Evolutionary conservation across 768 basidiomycete genomes (phyloP).

Genomic region (Boletus sp.): DNA sequence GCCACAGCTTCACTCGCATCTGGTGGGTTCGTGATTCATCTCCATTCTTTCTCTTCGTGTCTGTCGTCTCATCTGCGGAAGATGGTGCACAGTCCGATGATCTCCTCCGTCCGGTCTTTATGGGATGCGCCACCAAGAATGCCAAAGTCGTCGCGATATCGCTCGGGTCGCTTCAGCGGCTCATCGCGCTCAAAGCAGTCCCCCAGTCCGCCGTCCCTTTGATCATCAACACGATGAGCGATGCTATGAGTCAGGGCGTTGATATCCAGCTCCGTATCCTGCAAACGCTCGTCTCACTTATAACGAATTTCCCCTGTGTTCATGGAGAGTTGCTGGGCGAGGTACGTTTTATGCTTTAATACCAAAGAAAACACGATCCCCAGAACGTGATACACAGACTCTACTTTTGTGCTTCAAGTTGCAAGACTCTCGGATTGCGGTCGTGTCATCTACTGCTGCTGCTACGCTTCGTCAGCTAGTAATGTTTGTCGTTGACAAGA

Average conservation of each 20-base stretch:
- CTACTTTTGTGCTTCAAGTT: constrained; percentile 92
- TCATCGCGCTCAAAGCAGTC: constrained; percentile 84
- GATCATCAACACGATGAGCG: constrained; percentile 80
- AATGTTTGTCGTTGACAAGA: constrained; percentile 97
- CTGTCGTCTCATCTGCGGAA: constrained; percentile 28
- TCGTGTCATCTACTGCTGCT: constrained; percentile 95
- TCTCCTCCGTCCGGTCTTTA: constrained; percentile 82
- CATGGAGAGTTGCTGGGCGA: constrained; percentile 79
- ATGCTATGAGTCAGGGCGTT: constrained; percentile 89
- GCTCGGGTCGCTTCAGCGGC: constrained; percentile 84
- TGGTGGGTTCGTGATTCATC: constrained; percentile 45
- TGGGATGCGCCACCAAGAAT: constrained; percentile 91
- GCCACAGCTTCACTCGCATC: constrained; percentile 68
- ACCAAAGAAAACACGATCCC: background rate
- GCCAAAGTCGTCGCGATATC: constrained; percentile 93
- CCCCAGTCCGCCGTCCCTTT: constrained; percentile 73
- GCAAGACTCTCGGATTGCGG: constrained; percentile 92
- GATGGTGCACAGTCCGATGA: constrained; percentile 79
- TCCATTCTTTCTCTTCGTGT: background rate
- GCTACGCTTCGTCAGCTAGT: constrained; percentile 94
- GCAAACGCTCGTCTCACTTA: constrained; percentile 86
- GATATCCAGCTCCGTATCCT: constrained; percentile 95
- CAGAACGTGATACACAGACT: constrained; percentile 48
- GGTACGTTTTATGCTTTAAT: constrained; percentile 43
- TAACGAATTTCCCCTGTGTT: constrained; percentile 82